These are phyloP conservation scores for Mycena latifolia DNA, from an alignment of 768 basidiomycete species.

Conservation along the genomic window DNA sequence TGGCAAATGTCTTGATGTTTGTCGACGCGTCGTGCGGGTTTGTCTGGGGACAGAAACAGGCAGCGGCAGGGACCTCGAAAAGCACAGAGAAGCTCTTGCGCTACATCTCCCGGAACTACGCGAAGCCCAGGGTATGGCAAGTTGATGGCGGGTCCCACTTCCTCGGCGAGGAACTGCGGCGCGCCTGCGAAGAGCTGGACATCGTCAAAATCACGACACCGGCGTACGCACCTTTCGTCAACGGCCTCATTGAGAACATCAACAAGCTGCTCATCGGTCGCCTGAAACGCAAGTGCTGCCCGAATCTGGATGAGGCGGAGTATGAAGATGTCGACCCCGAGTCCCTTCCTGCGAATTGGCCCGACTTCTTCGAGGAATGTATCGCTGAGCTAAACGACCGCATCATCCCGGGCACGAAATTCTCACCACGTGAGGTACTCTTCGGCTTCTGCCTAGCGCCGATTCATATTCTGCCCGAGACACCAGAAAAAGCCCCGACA, in stretches of 20 bases:
- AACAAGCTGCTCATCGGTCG: not conserved
- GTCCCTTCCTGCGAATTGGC: not conserved
- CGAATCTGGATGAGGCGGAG: constrained; percentile 2
- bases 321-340: constrained; percentile 1
- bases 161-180: too few species aligned
- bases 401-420: not conserved
- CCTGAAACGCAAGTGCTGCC: constrained; percentile 10
- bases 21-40: not conserved
- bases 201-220: constrained; percentile 5
- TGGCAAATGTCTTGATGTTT: constrained; percentile 2
- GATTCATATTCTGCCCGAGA: constrained; percentile 6
- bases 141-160: constrained; percentile 10
- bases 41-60: constrained; percentile 15
- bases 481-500: not conserved
- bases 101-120: not conserved
- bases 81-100: constrained; percentile 2
- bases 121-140: constrained; percentile 4
- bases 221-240: constrained; percentile 8
- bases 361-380: constrained; percentile 8
- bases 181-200: not conserved
- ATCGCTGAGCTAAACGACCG: constrained; percentile 4
- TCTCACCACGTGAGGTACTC: constrained; percentile 1
- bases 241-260: constrained; percentile 6
- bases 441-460: constrained; percentile 3
- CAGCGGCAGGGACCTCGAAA: constrained; percentile 2